Percentiles rank a stretch among this genome's conserved stretches.
These are phyloP conservation scores for Lepidopterella palustris DNA, from an alignment of 495 filamentous ascomycete genomes.

Conservation along the genomic window DNA sequence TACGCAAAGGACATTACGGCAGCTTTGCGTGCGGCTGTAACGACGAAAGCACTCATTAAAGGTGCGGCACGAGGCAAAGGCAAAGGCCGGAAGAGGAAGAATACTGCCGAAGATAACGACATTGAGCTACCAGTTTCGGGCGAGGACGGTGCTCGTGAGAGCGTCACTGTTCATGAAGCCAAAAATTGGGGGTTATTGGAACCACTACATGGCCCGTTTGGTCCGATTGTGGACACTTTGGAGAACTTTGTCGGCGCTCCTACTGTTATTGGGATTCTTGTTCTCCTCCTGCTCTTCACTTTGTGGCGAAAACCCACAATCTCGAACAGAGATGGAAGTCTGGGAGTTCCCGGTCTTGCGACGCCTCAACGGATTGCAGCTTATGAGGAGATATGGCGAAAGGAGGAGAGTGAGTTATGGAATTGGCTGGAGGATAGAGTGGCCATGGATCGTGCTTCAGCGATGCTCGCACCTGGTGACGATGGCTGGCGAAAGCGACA, in stretches of 20 bases:
- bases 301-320: constrained; percentile 5
- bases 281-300: constrained; percentile 42
- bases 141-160: constrained; percentile 22
- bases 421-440: constrained; percentile 90
- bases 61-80: constrained; percentile 45
- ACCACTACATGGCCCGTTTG: constrained; percentile 46
- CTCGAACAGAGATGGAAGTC: constrained; percentile 2
- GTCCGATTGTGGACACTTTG: constrained; percentile 63
- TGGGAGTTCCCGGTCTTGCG: constrained; percentile 17
- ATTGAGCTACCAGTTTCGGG: background rate
- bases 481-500: constrained; percentile 29
- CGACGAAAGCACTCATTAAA: constrained; percentile 49
- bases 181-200: constrained; percentile 76
- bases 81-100: constrained; percentile 50
- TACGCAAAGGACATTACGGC: constrained; percentile 73
- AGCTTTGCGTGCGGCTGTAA: constrained; percentile 64
- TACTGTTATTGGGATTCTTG: constrained; percentile 52
- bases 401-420: constrained; percentile 90
- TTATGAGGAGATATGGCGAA: constrained; percentile 89
- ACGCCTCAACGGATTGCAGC: constrained; percentile 65
- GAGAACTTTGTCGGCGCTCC: constrained; percentile 61
- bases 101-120: constrained; percentile 25
- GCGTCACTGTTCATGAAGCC: constrained; percentile 7
- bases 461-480: constrained; percentile 35
- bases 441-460: constrained; percentile 43